Conservation (phyloP, 208 protist genomes). For the Crithidia mellificae region DNA sequence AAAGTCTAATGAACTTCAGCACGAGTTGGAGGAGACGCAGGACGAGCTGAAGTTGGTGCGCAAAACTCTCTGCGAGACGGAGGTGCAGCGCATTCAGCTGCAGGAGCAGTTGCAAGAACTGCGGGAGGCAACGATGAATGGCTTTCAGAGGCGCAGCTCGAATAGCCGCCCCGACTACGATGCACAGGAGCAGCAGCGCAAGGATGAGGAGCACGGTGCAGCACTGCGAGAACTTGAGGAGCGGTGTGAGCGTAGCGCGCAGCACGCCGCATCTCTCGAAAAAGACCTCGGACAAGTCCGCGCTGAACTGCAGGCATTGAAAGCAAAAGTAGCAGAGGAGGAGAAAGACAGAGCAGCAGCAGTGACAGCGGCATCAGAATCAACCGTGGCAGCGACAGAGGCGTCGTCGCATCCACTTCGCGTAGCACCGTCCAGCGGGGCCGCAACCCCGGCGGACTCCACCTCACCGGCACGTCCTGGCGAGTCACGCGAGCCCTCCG, state of each 20-base stretch:
- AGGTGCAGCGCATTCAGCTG: constrained; percentile 1
- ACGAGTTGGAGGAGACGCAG: constrained; percentile 18
- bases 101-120: constrained; percentile 20
- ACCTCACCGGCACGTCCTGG: neutral
- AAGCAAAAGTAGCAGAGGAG: neutral
- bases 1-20: neutral
- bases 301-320: neutral
- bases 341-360: neutral
- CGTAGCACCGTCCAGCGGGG: constrained; percentile 1
- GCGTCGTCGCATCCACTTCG: too few species aligned
- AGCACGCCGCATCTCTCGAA: constrained; percentile 26
- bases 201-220: neutral
- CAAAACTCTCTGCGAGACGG: constrained; percentile 9
- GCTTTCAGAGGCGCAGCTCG: neutral
- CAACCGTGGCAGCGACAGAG: too few species aligned
- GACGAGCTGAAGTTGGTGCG: constrained; percentile 17
- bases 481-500: neutral
- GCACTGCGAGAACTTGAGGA: neutral
- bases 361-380: neutral
- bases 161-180: neutral
- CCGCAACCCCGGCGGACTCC: constrained; percentile 1
- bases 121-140: neutral
- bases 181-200: neutral
- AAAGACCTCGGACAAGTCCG: constrained; percentile 22
- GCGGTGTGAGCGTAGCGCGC: constrained; percentile 10